Percentiles rank a stretch among this genome's conserved stretches.
phyloP scores from a whole-genome alignment of 164 flowering plant species.

The Platanus orientalis region DNA sequence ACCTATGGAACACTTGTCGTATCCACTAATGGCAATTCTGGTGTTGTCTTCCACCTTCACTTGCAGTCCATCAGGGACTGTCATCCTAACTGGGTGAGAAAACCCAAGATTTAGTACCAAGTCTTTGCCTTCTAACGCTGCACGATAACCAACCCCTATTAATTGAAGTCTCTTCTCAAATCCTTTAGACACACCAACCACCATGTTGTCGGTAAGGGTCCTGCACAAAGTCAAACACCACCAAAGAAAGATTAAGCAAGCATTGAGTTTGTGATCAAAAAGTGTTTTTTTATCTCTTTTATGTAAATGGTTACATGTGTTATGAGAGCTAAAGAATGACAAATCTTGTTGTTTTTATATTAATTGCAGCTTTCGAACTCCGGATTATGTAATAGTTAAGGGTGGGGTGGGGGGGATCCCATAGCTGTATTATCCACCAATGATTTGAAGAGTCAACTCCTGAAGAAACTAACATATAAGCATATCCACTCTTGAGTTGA shows the following conservation, averaged over 20 bases:
- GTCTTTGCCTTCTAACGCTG: constrained; percentile 65
- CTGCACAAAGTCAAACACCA: constrained; percentile 30
- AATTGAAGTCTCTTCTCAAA: constrained; percentile 87
- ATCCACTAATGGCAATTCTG: constrained; percentile 68
- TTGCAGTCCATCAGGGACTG: constrained; percentile 57
- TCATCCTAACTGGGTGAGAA: constrained; percentile 88
- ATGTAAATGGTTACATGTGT: no score
- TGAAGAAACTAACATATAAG: no score
- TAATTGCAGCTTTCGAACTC: no score
- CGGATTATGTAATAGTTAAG: no score
- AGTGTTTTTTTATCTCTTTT: no score
- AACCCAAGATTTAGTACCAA: constrained; percentile 84
- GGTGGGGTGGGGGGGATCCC: no score
- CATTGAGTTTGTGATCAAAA: not conserved
- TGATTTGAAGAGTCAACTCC: no score
- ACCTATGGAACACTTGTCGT: constrained; percentile 75
- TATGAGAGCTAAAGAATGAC: no score
- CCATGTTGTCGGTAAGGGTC: constrained; percentile 92
- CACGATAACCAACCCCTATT: constrained; percentile 92
- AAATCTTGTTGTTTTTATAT: no score
- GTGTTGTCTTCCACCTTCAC: constrained; percentile 92
- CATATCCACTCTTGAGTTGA: no score
- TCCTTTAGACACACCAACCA: constrained; percentile 93
- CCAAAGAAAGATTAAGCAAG: not conserved
- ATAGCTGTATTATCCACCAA: no score